phyloP scores from a whole-genome alignment of 2,329 filamentous ascomycete species.

The Curvularia verruculosa region DNA sequence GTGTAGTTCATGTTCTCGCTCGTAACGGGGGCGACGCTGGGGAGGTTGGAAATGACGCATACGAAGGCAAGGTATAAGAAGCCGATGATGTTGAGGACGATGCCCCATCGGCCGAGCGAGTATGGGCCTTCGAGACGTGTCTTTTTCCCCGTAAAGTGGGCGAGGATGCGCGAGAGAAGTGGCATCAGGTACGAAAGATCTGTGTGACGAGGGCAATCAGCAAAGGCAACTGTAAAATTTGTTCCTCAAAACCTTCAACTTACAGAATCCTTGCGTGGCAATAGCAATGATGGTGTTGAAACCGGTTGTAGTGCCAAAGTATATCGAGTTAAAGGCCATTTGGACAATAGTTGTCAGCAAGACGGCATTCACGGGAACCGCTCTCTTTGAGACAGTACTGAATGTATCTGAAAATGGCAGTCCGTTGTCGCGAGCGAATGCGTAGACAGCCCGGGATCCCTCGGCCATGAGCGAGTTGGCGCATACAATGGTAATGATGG shows the following conservation, averaged over 20 bases:
- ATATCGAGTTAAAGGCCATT: conserved; percentile 61
- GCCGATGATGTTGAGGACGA: conserved; percentile 57
- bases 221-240: background rate
- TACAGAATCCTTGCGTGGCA: conserved; percentile 63
- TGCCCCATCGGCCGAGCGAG: conserved; percentile 54
- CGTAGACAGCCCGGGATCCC: conserved; percentile 55
- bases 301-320: conserved; percentile 61
- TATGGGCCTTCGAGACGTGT: conserved; percentile 54
- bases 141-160: conserved; percentile 52
- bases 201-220: conserved; percentile 23
- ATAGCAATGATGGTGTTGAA: conserved; percentile 64
- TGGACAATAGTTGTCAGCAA: conserved; percentile 57
- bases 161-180: conserved; percentile 58
- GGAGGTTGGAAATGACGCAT: conserved; percentile 64
- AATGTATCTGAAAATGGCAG: conserved; percentile 59
- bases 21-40: conserved; percentile 57
- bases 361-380: conserved; percentile 59
- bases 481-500: conserved; percentile 56
- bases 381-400: conserved; percentile 55
- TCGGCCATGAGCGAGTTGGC: conserved; percentile 57
- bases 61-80: conserved; percentile 61
- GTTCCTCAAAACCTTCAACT: conserved; percentile 23
- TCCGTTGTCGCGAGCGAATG: conserved; percentile 59
- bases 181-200: conserved; percentile 65
- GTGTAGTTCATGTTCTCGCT: conserved; percentile 65